phyloP scores from a whole-genome alignment of 2,329 filamentous ascomycete species.

The Trichophyton rubrum region DNA sequence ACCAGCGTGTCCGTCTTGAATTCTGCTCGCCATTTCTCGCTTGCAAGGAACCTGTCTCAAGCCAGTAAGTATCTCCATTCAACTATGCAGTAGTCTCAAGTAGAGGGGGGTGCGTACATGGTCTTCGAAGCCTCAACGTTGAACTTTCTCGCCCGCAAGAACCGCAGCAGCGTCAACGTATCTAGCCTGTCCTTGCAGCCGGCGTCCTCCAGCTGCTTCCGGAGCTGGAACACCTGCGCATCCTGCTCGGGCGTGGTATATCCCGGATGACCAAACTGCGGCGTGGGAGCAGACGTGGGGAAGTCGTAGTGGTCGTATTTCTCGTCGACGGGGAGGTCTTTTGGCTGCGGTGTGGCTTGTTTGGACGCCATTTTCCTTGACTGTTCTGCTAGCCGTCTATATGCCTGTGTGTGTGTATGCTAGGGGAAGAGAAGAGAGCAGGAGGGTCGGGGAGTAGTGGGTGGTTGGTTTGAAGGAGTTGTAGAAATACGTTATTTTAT shows the following conservation, averaged over 20 bases:
- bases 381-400: not conserved
- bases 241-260: constrained; percentile 77
- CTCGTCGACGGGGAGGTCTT: constrained; percentile 51
- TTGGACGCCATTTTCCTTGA: constrained; percentile 3
- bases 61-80: not conserved
- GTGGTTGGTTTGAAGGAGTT: no score
- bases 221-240: constrained; percentile 76
- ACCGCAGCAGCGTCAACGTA: constrained; percentile 83
- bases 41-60: constrained; percentile 65
- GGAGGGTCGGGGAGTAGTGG: not conserved
- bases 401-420: not conserved
- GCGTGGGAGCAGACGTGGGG: constrained; percentile 61
- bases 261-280: constrained; percentile 69
- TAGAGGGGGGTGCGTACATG: constrained; percentile 54
- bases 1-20: constrained; percentile 74
- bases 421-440: not conserved
- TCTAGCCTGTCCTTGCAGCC: constrained; percentile 78
- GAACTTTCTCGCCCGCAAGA: constrained; percentile 90
- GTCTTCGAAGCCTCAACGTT: constrained; percentile 70
- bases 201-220: constrained; percentile 68
- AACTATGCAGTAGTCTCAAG: no score
- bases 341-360: constrained; percentile 15
- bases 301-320: constrained; percentile 97
- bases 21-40: constrained; percentile 81
- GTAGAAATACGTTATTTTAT: no score